Evolutionary conservation across 108 stramenopile genomes (phyloP).

Genomic region (Nitzschia sp.): DNA sequence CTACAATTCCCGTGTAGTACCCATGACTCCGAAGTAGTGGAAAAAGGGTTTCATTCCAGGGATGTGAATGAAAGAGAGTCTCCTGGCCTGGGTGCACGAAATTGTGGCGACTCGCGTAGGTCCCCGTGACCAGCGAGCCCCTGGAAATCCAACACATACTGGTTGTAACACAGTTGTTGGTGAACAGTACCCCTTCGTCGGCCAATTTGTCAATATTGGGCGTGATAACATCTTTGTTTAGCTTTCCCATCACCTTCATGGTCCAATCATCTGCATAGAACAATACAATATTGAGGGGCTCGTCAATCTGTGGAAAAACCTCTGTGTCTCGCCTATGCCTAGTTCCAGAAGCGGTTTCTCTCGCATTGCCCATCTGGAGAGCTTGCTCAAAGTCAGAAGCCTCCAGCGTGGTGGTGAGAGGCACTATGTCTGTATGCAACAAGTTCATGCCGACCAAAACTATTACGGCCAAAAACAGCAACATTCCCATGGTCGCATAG

Average conservation of each 20-base stretch:
- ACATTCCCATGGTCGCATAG: no score
- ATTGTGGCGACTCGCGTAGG: constrained; percentile 58
- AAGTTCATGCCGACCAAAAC: no score
- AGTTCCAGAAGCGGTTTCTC: neutral
- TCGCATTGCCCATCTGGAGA: no score
- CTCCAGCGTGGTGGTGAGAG: no score
- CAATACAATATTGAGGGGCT: constrained; percentile 52
- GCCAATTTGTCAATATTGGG: constrained; percentile 75
- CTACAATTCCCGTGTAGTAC: constrained; percentile 71
- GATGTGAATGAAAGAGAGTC: constrained; percentile 19
- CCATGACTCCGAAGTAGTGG: constrained; percentile 58
- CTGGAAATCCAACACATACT: constrained; percentile 77
- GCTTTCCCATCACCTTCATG: constrained; percentile 37
- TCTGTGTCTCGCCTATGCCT: constrained; percentile 16
- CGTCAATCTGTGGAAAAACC: constrained; percentile 26
- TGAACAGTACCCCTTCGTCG: constrained; percentile 67
- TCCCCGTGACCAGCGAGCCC: constrained; percentile 71
- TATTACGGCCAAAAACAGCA: no score
- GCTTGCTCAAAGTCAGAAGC: no score
- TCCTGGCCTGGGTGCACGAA: constrained; percentile 3
- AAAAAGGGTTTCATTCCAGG: constrained; percentile 71
- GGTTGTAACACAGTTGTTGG: constrained; percentile 82
- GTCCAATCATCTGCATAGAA: constrained; percentile 69
- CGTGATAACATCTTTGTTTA: constrained; percentile 40
- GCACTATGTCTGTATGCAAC: no score